Evolutionary conservation across 768 basidiomycete genomes (phyloP), one percentile per base, ranked within the genome.

Genomic region (Hypholoma fasciculare): DNA sequence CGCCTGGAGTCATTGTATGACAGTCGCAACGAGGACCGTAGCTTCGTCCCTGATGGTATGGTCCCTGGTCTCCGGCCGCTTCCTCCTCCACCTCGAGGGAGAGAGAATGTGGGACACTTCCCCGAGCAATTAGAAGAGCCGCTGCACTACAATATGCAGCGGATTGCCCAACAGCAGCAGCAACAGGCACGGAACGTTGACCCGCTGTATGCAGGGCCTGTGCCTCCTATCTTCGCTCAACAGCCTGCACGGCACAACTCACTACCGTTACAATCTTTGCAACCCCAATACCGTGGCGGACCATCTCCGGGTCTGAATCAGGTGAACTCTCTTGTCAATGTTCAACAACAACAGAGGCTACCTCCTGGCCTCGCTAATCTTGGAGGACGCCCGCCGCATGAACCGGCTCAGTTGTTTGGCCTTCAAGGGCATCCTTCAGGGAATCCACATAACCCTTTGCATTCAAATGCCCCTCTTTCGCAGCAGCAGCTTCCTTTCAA

Each of bases 321-420:
- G 49, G 80, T 76, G 50, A 82, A 74, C 61, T 69, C 79, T 20
- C 67, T 83, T 42, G 74, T 79, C 40, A 74, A 75, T 36, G 68
- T 71, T 13, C 73, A 75, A 40, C 78, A 77, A 59, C 78, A 79
- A 56, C 88, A 88, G 65, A 83, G 89, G 43, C 73, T 93, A 36
- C 91, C 91, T 12, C 90, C 90, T 14, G 91, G 90, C 34, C 76
- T 93, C 39, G 90, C 91, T 12, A 92, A 92, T 65, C 81, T 93
- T 17, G 92, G 91, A 27, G 90, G 84, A 43, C 85, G 91, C 7
- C 90, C 90, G 20, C 90, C 90, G 2, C 90, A 91, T 62, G 91
- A 92, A 51, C 84, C 88, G 19, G 78, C 80, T 8, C 90, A 89
- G 63, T 87, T 86, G 64, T 65, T 83, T 26, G 80, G 84, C 27